Evolutionary conservation across 352 stramenopile species (phyloP).

Genomic region (Phytophthora rubi): DNA sequence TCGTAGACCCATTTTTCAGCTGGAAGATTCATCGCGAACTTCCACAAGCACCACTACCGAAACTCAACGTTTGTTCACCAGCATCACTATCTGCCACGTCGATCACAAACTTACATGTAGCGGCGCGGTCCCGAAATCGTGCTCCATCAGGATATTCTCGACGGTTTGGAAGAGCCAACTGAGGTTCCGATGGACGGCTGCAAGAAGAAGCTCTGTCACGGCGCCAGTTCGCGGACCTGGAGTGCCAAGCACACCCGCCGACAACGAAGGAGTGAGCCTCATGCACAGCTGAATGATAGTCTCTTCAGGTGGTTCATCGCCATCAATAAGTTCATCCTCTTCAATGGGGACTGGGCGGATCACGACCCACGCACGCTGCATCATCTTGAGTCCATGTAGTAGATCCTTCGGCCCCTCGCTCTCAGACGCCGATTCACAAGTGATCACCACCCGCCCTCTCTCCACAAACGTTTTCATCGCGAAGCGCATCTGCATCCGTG

Average conservation of each 20-base stretch:
- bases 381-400: slow-evolving; percentile 44
- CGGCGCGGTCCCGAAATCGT: slow-evolving; percentile 18
- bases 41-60: too few species aligned
- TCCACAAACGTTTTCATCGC: slow-evolving; percentile 49
- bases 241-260: slow-evolving; percentile 19
- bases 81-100: slow-evolving; percentile 37
- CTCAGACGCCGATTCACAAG: slow-evolving; percentile 37
- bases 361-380: slow-evolving; percentile 52
- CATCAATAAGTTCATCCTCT: slow-evolving; percentile 2
- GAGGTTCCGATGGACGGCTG: slow-evolving; percentile 52
- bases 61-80: neutral
- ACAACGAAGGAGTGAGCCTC: slow-evolving; percentile 51
- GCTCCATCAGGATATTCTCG: slow-evolving; percentile 64
- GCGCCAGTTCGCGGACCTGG: slow-evolving; percentile 35
- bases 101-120: neutral
- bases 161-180: slow-evolving; percentile 55
- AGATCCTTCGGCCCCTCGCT: slow-evolving; percentile 44
- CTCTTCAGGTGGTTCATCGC: slow-evolving; percentile 19
- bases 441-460: slow-evolving; percentile 31
- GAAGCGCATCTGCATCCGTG: slow-evolving; percentile 44
- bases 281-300: slow-evolving; percentile 64
- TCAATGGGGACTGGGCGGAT: slow-evolving; percentile 33
- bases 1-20: too few species aligned
- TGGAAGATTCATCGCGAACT: too few species aligned
- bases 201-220: slow-evolving; percentile 58